Percentiles rank a stretch among this genome's conserved stretches.
Evolutionary conservation across 768 basidiomycete species (phyloP).

Genomic region (Hygrophoropsis aurantiaca): DNA sequence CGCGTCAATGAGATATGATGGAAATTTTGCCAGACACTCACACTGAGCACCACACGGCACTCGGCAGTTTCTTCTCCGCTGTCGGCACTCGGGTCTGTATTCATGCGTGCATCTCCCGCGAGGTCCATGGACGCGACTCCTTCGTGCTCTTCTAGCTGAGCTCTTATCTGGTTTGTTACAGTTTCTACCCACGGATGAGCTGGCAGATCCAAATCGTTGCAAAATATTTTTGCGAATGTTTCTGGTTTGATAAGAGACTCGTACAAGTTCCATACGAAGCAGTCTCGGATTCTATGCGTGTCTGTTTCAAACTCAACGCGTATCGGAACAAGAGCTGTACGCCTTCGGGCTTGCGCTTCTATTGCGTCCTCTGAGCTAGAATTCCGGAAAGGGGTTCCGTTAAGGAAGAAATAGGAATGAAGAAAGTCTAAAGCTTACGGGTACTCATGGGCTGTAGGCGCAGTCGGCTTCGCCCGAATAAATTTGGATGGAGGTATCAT

Average conservation of each 20-base stretch:
- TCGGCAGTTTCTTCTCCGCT: conserved; percentile 64
- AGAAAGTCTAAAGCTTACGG: conserved; percentile 52
- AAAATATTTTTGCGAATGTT: conserved; percentile 83
- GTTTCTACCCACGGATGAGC: conserved; percentile 66
- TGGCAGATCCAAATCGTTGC: conserved; percentile 83
- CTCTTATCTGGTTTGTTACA: conserved; percentile 82
- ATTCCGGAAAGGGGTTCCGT: background rate
- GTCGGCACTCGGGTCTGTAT: conserved; percentile 37
- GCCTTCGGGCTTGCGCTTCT: conserved; percentile 56
- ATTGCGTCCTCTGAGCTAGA: conserved; percentile 64
- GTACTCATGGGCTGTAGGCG: conserved; percentile 67
- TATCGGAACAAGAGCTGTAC: conserved; percentile 76
- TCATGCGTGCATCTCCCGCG: conserved; percentile 55
- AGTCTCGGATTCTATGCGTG: conserved; percentile 87
- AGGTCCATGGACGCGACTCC: conserved; percentile 78
- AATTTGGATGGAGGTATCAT: conserved; percentile 78
- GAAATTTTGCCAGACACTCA: conserved; percentile 35
- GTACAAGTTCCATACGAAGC: conserved; percentile 94
- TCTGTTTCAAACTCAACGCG: conserved; percentile 95
- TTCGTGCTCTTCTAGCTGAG: conserved; percentile 90
- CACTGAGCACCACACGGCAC: conserved; percentile 80
- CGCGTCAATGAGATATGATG: conserved; percentile 1
- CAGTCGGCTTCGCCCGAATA: conserved; percentile 59
- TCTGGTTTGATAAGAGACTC: conserved; percentile 86
- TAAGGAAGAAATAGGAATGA: background rate